Evolutionary conservation across 805 yeast genomes (phyloP).

Genomic region (Candida ponderosae): DNA sequence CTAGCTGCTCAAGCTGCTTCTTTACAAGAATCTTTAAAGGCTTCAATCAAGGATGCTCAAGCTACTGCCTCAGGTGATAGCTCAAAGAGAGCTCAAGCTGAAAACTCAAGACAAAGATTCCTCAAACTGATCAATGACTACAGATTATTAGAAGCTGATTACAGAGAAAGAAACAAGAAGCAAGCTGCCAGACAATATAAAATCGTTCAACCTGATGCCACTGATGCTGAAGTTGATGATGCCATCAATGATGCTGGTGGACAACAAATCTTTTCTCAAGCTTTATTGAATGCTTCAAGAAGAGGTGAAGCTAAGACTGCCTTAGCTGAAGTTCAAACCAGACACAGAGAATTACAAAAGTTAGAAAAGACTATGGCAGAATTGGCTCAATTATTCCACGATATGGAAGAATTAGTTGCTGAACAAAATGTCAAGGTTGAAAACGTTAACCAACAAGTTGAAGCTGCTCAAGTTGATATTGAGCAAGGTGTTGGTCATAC

Average conservation of each 20-base stretch:
- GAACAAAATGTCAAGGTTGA: constrained; percentile 89
- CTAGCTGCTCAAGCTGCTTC: constrained; percentile 72
- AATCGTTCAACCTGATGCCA: constrained; percentile 81
- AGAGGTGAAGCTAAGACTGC: constrained; percentile 95
- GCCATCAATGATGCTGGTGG: constrained; percentile 81
- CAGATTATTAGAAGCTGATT: constrained; percentile 78
- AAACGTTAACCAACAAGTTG: constrained; percentile 74
- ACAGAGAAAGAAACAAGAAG: constrained; percentile 73
- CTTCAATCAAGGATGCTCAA: constrained; percentile 71
- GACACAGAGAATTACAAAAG: constrained; percentile 92
- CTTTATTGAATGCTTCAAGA: constrained; percentile 77
- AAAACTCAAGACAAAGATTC: constrained; percentile 77
- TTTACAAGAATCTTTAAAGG: constrained; percentile 67
- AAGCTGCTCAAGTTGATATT: constrained; percentile 79
- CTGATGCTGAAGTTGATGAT: constrained; percentile 74
- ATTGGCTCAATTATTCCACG: constrained; percentile 87
- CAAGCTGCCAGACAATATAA: constrained; percentile 91
- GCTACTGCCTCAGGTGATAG: constrained; percentile 61
- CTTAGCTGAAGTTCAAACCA: constrained; percentile 87
- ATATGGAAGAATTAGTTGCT: constrained; percentile 92
- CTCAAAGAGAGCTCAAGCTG: constrained; percentile 86
- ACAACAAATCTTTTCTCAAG: constrained; percentile 92
- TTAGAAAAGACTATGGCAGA: constrained; percentile 95
- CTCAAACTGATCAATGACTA: constrained; percentile 81
- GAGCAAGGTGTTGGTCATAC: constrained; percentile 95